Evolutionary conservation across 805 yeast genomes (phyloP).

Genomic region (Wilhelminamyces savonicus): DNA sequence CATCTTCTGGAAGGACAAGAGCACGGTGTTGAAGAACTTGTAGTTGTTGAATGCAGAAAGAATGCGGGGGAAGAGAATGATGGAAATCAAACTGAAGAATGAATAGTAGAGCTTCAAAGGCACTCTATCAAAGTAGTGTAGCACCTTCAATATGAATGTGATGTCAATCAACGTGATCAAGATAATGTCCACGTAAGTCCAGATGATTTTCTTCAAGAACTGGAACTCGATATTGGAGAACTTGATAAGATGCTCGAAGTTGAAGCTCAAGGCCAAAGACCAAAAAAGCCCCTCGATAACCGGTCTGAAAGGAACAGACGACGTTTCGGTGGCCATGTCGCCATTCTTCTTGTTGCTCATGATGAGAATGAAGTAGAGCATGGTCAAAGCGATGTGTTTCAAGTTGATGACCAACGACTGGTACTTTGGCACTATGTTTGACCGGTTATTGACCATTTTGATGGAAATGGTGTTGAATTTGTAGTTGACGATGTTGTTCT

Average conservation of each 20-base stretch:
- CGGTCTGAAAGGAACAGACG: constrained; percentile 4
- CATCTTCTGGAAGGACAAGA: constrained; percentile 47
- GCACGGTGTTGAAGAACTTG: constrained; percentile 45
- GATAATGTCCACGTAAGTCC: constrained; percentile 46
- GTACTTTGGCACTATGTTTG: constrained; percentile 34
- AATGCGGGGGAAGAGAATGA: constrained; percentile 43
- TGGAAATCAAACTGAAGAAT: constrained; percentile 38
- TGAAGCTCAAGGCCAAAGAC: constrained; percentile 40
- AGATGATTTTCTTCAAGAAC: constrained; percentile 43
- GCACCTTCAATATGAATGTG: constrained; percentile 19
- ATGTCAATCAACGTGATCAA: constrained; percentile 33
- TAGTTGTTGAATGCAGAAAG: constrained; percentile 46
- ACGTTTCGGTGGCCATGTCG: not conserved
- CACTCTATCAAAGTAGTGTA: constrained; percentile 7
- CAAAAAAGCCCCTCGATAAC: constrained; percentile 34
- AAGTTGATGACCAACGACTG: constrained; percentile 35
- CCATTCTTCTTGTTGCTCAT: constrained; percentile 13
- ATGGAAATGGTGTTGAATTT: constrained; percentile 25
- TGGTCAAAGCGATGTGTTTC: constrained; percentile 23
- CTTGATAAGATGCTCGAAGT: constrained; percentile 41
- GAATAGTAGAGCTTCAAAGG: constrained; percentile 16
- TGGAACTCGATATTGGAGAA: constrained; percentile 38
- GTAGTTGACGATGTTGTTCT: constrained; percentile 21
- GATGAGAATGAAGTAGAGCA: constrained; percentile 24
- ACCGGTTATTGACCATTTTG: constrained; percentile 21